Percentiles rank a stretch among this genome's conserved stretches.
These are phyloP conservation scores for Ganoderma sp. DNA, from an alignment of 1,284 basidiomycete genomes.

Conservation along the genomic window DNA sequence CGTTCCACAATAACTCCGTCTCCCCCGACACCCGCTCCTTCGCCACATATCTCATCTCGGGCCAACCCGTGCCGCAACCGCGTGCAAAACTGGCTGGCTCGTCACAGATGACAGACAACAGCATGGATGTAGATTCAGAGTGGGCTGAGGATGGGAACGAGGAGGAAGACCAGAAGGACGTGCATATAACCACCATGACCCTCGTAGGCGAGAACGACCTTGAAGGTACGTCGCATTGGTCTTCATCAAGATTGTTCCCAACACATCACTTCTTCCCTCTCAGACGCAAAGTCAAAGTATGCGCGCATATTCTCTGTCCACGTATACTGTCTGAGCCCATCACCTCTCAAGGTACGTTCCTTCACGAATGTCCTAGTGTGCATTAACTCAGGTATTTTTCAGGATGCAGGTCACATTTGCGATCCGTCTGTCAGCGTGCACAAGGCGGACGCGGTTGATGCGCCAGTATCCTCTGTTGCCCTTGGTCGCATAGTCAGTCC, in stretches of 20 bases:
- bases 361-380: not conserved
- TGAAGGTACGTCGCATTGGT: conserved; percentile 53
- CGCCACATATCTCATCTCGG: conserved; percentile 74
- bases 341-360: conserved; percentile 58
- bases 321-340: conserved; percentile 71
- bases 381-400: conserved; percentile 4
- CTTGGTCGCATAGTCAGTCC: conserved; percentile 58
- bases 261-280: not conserved
- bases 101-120: conserved; percentile 40
- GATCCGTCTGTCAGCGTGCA: conserved; percentile 55
- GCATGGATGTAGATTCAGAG: conserved; percentile 51
- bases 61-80: conserved; percentile 45
- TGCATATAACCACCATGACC: conserved; percentile 51
- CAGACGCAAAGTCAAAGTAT: conserved; percentile 59
- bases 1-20: conserved; percentile 53
- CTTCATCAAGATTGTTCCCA: conserved; percentile 3
- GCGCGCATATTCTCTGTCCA: conserved; percentile 56
- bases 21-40: conserved; percentile 49
- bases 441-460: conserved; percentile 53
- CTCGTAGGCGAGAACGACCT: conserved; percentile 65
- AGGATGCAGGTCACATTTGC: conserved; percentile 70
- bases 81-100: conserved; percentile 16
- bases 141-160: conserved; percentile 34
- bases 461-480: conserved; percentile 46
- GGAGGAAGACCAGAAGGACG: conserved; percentile 41